Evolutionary conservation across 306 rosid genomes (phyloP), one percentile per base, ranked within the genome.

Genomic region (Cyclanthera cordifolia): DNA sequence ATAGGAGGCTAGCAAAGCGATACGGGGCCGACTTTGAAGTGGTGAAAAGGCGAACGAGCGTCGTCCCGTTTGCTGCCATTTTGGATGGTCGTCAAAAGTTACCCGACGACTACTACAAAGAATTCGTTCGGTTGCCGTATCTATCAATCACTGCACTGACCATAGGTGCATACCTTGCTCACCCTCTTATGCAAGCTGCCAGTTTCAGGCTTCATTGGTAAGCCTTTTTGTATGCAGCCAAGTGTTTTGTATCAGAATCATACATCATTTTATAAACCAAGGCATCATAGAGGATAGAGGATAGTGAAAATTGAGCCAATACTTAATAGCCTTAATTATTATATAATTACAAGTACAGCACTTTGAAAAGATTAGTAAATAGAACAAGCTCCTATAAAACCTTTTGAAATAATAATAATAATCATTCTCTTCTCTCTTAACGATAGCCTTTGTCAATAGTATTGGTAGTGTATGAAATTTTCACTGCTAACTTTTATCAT

Each of bases 131-230:
- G 30, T 43, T 93, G 71, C 98, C 98, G 6, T 93, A 93, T 80
- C 58, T 93, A 51, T 16, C 82, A 9, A 76, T 93, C 79, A 89
- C 98, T 47, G 89, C 84, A 57, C 0, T 93, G 67, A 89, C 98
- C 4, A 24, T 93, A 64, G 98, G 98, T 54, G 94, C 91, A 28
- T 93, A 93, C 74, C 78, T 89, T 70, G 96, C 90, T 8, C 98
- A 93, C 73, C 96, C 98, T 1, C 86, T 87, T 43, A 89, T 93
- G 98, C 95, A 82, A 69, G 85, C 89, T 10, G 85, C 86, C 24
- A 89, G 96, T 80, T 89, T 76, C 73, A 81, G 79, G 19, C 96
- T 92, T 80, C 96, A 84, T 78, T 92, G 98, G 98, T 92, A 84
- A 80, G 69, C 48, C 23, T n/a, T 19, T 24, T 72, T 59, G 23